Base-by-base conservation (phyloP, 2,329 filamentous ascomycete species). In the Xylariaceae sp. region DNA sequence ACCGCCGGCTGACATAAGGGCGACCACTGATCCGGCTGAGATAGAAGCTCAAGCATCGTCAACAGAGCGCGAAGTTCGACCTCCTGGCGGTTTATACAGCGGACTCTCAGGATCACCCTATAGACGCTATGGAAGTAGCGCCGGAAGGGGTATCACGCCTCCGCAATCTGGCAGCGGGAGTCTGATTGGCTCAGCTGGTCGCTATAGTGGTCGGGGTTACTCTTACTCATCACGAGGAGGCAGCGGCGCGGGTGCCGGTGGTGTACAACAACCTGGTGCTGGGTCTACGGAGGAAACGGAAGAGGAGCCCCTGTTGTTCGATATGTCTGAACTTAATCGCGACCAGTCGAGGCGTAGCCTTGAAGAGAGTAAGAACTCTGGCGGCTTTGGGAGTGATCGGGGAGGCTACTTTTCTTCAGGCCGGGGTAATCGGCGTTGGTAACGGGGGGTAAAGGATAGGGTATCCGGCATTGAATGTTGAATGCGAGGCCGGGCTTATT, bases 281-380 rank as follows among this genome's bases (percentile, higher is more conserved):
- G 60, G 62, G 0, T 64, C 68, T 7, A 73, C 79, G 36, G 67
- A 67, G 41, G 77, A 78, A 5, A 65, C 71, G 20, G 82, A 85
- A 48, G 85, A 86, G 44, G 85, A 88, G 57, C 82, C 82, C 0
- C 64, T 88, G 8, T 72, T 88, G 8, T 88, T 88, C 63, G 82
- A 85, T 52, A 80, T 88, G 73, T 86, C 82, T 27, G 85, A 88
- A 63, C 77, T 87, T 60, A 81, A 82, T 54, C 71, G 76, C 12
- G 60, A 64, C 16, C 73, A 75, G 45, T 74, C 75, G 36, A 70
- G 80, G 50, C 72, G 77, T 50, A 83, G 78, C 54, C 62, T 83
- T 6, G 80, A 84, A 53, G 80, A 83, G 50, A 67, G 64, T 1
- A 63, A 69, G 35, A 64, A 68, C 3, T 64, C 66, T 22, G 64